Base-by-base conservation (phyloP, 176 grass and related monocot genomes). In the Elaeis guineensis region DNA sequence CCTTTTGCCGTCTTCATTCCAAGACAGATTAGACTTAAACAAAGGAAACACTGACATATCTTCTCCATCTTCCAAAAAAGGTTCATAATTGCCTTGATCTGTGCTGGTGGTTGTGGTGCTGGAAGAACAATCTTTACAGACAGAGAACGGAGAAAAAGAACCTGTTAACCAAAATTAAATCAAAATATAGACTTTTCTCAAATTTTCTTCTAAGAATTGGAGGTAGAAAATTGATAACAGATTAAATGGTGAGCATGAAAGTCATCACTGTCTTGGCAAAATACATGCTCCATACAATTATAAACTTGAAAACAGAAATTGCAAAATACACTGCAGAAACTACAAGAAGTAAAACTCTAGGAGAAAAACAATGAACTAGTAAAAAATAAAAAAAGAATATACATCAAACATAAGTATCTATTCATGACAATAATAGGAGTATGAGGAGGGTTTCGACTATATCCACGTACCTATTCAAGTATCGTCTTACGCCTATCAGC, bases 141-240 rank as follows among this genome's bases (percentile, higher is more conserved):
- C 49, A 16, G 25, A 70, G 32, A 70, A 39, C 7, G 21, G 54
- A 58, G 67, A 58, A 16, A 55, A 17, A 44, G 54, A 70, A 70
- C 55, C 67, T 67, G 64, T 14, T 20, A 29, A 66, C 54, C 19
- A 23, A 21, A 56, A 12, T 21, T 4, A 14, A 56, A 23, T 4
- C 12, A 21, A 21, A 55, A 56, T 21, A 61, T 24, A 39, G 7
- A 61, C 29, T 24, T 39, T 60, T 3, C 7, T 61, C 18, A 21
- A 19, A 22, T 44, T 20, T 22, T 19, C 18, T 56, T 19, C 54
- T 21, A 55, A 55, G 17, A 19, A 19, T 14, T 5, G 19, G 2
- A 56, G 18, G 4, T 20, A 56, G 22, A 22, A 21, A 22, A 14
- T 20, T 21, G 21, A 14, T 21, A 56, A 19, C 54, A 20, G 18